These are phyloP conservation scores for Suillus hirtellus DNA, from an alignment of 768 basidiomycete genomes.

Conservation along the genomic window DNA sequence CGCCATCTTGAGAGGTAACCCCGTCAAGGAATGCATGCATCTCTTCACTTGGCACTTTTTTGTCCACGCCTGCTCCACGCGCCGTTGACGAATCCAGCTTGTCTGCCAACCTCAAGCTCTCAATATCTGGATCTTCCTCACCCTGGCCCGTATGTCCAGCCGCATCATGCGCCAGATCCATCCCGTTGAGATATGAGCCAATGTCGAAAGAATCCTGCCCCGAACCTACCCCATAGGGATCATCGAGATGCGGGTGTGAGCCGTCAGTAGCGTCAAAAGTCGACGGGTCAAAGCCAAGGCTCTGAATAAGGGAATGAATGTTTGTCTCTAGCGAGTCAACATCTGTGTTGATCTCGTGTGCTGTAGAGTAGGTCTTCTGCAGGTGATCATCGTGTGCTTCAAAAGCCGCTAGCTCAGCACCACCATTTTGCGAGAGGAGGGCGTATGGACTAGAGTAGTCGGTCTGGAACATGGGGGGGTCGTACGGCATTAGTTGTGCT, in stretches of 20 bases:
- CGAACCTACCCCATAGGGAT: slow-evolving; percentile 1
- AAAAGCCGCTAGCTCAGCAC: slow-evolving; percentile 32
- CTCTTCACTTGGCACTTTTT: slow-evolving; percentile 36
- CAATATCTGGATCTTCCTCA: slow-evolving; percentile 31
- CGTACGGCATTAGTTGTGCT: slow-evolving; percentile 20
- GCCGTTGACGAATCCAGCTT: slow-evolving; percentile 33
- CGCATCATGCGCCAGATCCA: slow-evolving; percentile 35
- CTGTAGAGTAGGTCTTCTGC: slow-evolving; percentile 57
- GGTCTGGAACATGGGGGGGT: slow-evolving; percentile 23
- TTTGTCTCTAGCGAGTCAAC: slow-evolving; percentile 68
- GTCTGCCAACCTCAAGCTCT: slow-evolving; percentile 30
- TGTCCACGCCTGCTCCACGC: slow-evolving; percentile 28
- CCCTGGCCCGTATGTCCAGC: slow-evolving; percentile 21
- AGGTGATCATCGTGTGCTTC: slow-evolving; percentile 44
- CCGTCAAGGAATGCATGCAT: slow-evolving; percentile 46
- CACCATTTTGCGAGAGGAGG: slow-evolving; percentile 24
- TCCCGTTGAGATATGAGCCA: slow-evolving; percentile 35
- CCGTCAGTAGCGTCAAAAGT: slow-evolving; percentile 18
- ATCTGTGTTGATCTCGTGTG: slow-evolving; percentile 68
- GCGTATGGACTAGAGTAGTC: slow-evolving; percentile 25
- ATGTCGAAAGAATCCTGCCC: slow-evolving; percentile 38
- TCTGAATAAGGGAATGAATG: slow-evolving; percentile 71
- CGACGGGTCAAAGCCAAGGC: slow-evolving; percentile 62
- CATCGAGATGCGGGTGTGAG: slow-evolving; percentile 10
- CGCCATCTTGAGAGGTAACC: slow-evolving; percentile 37